Percentiles rank a stretch among this genome's conserved stretches.
Conservation (phyloP, 106 monocot genomes). For the Narthecium ossifragum region DNA sequence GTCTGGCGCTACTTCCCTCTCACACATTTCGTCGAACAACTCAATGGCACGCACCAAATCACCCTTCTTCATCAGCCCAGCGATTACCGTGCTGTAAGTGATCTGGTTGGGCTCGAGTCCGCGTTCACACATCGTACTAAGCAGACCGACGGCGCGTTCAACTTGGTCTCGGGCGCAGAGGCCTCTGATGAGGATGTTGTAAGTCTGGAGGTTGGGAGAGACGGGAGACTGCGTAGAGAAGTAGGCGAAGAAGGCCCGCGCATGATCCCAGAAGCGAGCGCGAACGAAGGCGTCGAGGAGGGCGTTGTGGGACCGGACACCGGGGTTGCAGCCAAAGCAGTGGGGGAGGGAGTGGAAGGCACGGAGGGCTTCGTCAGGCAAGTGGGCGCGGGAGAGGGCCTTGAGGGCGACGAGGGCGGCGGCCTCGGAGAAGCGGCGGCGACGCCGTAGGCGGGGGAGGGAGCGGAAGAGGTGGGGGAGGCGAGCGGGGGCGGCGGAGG, state of each 20-base stretch:
- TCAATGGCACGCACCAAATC: constrained; percentile 26
- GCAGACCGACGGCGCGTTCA: constrained; percentile 26
- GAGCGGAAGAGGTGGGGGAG: constrained; percentile 64
- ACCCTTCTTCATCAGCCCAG: constrained; percentile 20
- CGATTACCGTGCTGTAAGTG: constrained; percentile 45
- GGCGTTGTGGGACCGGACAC: constrained; percentile 81
- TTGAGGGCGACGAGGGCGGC: constrained; percentile 67
- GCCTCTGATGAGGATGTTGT: constrained; percentile 74
- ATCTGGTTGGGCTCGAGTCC: constrained; percentile 37
- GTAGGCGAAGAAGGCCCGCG: constrained; percentile 63
- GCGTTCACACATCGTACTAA: constrained; percentile 8
- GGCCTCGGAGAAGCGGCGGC: constrained; percentile 59
- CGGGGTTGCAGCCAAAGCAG: constrained; percentile 50
- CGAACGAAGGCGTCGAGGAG: constrained; percentile 92
- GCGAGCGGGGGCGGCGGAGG: constrained; percentile 38
- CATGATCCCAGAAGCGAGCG: constrained; percentile 43
- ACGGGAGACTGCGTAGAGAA: constrained; percentile 24
- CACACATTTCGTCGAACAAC: constrained; percentile 86
- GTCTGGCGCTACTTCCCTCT: constrained; percentile 36
- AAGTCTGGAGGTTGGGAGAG: constrained; percentile 64
- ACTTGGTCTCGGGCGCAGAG: constrained; percentile 30
- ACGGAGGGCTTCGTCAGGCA: constrained; percentile 68
- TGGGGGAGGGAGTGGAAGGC: constrained; percentile 37
- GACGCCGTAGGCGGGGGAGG: constrained; percentile 31
- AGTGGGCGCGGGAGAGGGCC: constrained; percentile 63